Evolutionary conservation across 495 filamentous ascomycete species (phyloP).

Genomic region (Xylaria castorea): DNA sequence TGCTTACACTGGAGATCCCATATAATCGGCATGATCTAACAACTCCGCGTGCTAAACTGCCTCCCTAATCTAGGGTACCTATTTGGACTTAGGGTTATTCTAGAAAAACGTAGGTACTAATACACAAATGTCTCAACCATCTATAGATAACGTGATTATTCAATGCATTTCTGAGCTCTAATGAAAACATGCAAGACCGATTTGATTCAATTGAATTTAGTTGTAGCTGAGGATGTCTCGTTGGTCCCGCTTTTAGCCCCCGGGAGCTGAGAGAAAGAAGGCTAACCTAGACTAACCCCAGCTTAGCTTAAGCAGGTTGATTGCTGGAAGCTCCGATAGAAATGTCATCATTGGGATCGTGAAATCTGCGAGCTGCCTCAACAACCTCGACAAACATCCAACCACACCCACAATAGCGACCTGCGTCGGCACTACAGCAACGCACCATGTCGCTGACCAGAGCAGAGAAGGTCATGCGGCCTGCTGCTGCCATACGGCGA

Average conservation of each 20-base stretch:
- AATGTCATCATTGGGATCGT: conserved; percentile 15
- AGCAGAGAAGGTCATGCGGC: conserved; percentile 23
- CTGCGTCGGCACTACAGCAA: conserved; percentile 18
- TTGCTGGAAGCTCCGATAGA: neutral
- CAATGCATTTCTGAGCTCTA: no score
- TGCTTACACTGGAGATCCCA: no score
- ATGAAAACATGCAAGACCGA: no score
- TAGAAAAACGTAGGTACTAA: no score
- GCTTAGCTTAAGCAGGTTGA: neutral
- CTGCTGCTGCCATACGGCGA: conserved; percentile 20
- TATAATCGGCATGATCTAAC: no score
- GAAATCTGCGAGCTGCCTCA: neutral
- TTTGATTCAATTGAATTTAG: no score
- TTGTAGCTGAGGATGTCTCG: neutral
- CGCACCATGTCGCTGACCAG: conserved; percentile 29
- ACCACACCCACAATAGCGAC: conserved; percentile 3
- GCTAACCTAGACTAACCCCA: conserved; percentile 12
- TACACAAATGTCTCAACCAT: no score
- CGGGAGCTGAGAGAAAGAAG: conserved; percentile 2
- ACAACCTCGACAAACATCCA: neutral
- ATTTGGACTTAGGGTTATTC: no score
- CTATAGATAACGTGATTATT: no score
- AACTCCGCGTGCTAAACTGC: no score
- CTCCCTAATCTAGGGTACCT: no score
- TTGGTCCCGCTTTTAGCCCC: neutral